A percentile compares a stretch with the other conserved stretches of the same genome.
Evolutionary conservation across 1,139 yeast species (phyloP).

Genomic region (Geotrichum australiense): DNA sequence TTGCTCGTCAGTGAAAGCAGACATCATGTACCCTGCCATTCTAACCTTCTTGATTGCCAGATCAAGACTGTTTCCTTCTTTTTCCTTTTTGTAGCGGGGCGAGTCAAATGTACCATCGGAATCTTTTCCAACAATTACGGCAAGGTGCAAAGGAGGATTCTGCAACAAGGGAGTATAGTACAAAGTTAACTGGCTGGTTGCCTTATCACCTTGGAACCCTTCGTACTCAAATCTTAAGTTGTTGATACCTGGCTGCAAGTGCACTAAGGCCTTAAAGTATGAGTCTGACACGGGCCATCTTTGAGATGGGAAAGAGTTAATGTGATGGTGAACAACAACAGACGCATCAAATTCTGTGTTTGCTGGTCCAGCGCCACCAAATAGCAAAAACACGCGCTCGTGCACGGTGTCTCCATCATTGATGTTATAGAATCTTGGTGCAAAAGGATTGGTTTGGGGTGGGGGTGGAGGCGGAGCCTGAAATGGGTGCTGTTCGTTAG

Average conservation of each 20-base stretch:
- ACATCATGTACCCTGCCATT: conserved; percentile 84
- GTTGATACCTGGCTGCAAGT: conserved; percentile 55
- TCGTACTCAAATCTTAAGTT: conserved; percentile 28
- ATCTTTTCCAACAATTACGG: conserved; percentile 70
- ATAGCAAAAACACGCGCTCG: conserved; percentile 30
- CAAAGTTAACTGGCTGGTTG: conserved; percentile 31
- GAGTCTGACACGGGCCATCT: conserved; percentile 62
- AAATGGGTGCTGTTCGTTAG: conserved; percentile 5
- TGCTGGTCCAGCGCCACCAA: conserved; percentile 32
- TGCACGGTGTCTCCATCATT: conserved; percentile 26
- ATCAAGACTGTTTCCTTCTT: conserved; percentile 64
- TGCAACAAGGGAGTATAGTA: conserved; percentile 53
- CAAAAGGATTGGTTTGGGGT: conserved; percentile 13
- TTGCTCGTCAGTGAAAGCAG: conserved; percentile 88
- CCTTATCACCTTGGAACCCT: conserved; percentile 18
- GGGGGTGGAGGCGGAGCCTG: not conserved
- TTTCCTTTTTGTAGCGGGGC: conserved; percentile 46
- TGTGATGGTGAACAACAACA: conserved; percentile 42
- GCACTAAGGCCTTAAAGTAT: conserved; percentile 67
- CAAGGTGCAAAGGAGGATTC: conserved; percentile 76
- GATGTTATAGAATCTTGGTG: conserved; percentile 25
- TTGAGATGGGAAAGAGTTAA: conserved; percentile 59
- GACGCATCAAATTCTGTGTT: conserved; percentile 24
- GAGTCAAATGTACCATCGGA: conserved; percentile 69
- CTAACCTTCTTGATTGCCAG: conserved; percentile 73